Evolutionary conservation across 345 rosid genomes (phyloP).

Genomic region (Firmiana major): DNA sequence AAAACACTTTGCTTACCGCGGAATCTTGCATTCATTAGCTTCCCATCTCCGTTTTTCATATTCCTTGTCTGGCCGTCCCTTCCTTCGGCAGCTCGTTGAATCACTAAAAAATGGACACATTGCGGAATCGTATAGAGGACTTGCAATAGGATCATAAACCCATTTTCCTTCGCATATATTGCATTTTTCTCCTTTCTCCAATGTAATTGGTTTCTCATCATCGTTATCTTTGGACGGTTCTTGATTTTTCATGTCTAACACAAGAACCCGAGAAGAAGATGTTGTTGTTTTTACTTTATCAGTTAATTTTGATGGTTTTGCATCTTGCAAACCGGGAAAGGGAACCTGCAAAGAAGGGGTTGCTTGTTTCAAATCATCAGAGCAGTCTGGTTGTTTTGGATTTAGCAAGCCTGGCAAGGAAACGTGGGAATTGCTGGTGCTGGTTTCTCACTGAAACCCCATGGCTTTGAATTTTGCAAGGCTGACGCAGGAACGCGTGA

Average conservation of each 20-base stretch:
- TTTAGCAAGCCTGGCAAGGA: not conserved
- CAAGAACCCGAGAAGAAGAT: not conserved
- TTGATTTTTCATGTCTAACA: not conserved
- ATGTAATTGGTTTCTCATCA: not conserved
- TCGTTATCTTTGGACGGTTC: not conserved
- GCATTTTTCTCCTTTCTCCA: conserved; percentile 20
- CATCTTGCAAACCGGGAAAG: not conserved
- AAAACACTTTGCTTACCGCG: conserved; percentile 25
- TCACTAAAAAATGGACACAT: conserved; percentile 48
- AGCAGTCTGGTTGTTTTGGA: not conserved
- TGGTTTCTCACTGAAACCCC: not conserved
- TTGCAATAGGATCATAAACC: conserved; percentile 36
- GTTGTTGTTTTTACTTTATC: not conserved
- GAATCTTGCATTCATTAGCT: conserved; percentile 38
- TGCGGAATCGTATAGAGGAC: conserved; percentile 25
- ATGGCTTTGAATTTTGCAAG: not conserved
- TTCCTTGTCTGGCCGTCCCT: conserved; percentile 42
- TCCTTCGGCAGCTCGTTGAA: conserved; percentile 44
- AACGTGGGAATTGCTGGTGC: not conserved
- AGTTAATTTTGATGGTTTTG: not conserved
- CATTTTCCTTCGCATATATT: conserved; percentile 49
- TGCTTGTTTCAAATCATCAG: not conserved
- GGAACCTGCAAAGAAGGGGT: not conserved
- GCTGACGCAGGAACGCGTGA: not conserved
- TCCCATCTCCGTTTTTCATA: conserved; percentile 62